Conservation (phyloP, 495 filamentous ascomycete genomes). For the Talaromyces ruber region DNA sequence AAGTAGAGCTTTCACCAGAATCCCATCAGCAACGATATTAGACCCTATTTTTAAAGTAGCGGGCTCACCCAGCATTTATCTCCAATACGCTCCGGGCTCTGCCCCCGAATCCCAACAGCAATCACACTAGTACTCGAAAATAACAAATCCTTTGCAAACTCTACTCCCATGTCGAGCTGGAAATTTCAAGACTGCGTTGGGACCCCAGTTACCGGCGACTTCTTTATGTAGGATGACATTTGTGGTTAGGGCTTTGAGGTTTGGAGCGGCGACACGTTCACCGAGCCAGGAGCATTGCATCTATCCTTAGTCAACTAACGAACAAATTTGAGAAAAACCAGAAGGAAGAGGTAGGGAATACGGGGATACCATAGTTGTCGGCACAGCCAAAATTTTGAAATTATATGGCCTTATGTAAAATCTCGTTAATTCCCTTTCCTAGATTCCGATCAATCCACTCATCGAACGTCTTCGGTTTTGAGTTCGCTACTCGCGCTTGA, state of each 20-base stretch:
- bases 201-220: conserved; percentile 95
- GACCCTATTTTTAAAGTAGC: too few relatives aligned
- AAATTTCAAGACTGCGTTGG: conserved; percentile 97
- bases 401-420: conserved; percentile 99
- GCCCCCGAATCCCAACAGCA: conserved; percentile 87
- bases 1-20: conserved; percentile 71
- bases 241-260: conserved; percentile 87
- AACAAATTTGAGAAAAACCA: too few relatives aligned
- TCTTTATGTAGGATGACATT: conserved; percentile 96
- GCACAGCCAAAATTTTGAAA: conserved; percentile 99
- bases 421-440: conserved; percentile 80
- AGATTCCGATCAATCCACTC: conserved; percentile 96
- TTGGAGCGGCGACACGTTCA: conserved; percentile 94
- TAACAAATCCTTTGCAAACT: conserved; percentile 95
- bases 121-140: conserved; percentile 97
- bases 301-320: conserved; percentile 44
- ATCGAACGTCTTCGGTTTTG: conserved; percentile 92
- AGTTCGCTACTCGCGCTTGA: conserved; percentile 72
- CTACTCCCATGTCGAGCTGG: conserved; percentile 90
- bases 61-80: conserved; percentile 92
- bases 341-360: too few relatives aligned
- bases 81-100: conserved; percentile 86
- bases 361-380: conserved; percentile 75
- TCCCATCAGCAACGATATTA: neutral
- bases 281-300: conserved; percentile 99